These are phyloP conservation scores for Cnidoscolus chayamansa DNA, from an alignment of 441 rosid species.

Conservation along the genomic window DNA sequence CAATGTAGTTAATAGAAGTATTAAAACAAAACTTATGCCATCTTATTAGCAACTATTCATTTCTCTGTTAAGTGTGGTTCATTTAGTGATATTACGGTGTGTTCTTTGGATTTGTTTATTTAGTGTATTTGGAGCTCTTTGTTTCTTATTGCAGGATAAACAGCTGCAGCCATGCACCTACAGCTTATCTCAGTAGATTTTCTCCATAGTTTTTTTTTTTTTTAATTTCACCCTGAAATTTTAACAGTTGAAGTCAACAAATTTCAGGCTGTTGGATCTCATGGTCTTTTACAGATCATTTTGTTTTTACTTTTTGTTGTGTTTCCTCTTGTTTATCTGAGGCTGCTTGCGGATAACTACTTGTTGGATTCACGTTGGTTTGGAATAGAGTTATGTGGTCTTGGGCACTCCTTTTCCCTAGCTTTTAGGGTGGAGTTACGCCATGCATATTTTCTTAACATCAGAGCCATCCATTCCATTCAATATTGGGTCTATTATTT, in stretches of 20 bases:
- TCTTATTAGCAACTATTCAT: background rate
- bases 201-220: background rate
- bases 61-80: background rate
- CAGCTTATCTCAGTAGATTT: conserved; percentile 3
- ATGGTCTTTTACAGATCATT: background rate
- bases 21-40: background rate
- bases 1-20: background rate
- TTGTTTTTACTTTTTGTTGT: background rate
- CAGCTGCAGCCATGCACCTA: background rate
- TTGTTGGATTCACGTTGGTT: too few relatives aligned
- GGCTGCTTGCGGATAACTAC: background rate
- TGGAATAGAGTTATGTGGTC: too few relatives aligned
- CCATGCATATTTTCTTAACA: too few relatives aligned
- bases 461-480: too few relatives aligned
- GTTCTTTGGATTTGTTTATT: background rate
- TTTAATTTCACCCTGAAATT: background rate
- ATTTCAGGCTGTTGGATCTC: background rate
- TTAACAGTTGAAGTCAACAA: background rate
- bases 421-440: too few relatives aligned
- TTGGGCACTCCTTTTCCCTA: too few relatives aligned
- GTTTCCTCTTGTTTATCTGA: background rate
- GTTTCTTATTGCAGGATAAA: background rate
- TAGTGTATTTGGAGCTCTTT: background rate
- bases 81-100: background rate
- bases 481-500: too few relatives aligned